Conservation (phyloP, 2,329 filamentous ascomycete genomes). For the Allantophomopsis cytisporea region DNA sequence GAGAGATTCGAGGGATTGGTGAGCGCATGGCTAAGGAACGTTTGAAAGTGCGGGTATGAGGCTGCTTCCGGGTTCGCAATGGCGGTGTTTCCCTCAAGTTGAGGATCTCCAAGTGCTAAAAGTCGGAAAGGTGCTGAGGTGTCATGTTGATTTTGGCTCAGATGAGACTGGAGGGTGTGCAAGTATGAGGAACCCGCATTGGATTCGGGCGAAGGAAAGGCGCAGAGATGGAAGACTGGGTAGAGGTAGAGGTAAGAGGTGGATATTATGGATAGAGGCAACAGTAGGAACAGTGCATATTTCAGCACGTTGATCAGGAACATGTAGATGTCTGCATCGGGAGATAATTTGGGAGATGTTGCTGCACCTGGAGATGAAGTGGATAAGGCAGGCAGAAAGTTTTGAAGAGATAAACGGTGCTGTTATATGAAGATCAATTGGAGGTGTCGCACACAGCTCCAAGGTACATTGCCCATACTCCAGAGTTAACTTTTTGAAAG, state of each 20-base stretch:
- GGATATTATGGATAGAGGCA: conserved; percentile 55
- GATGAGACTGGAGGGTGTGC: conserved; percentile 12
- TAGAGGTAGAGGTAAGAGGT: conserved; percentile 81
- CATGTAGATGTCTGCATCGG: conserved; percentile 14
- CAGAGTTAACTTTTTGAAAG: too few relatives aligned
- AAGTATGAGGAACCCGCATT: conserved; percentile 10
- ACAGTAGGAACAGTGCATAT: conserved; percentile 27
- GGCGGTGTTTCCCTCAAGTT: conserved; percentile 84
- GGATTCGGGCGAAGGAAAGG: conserved; percentile 45
- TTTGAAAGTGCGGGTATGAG: conserved; percentile 36
- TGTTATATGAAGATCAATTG: too few relatives aligned
- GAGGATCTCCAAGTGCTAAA: conserved; percentile 79
- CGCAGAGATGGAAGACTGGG: conserved; percentile 66
- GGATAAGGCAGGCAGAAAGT: too few relatives aligned
- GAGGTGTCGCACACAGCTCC: too few relatives aligned
- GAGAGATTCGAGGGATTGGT: conserved; percentile 27
- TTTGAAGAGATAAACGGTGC: too few relatives aligned
- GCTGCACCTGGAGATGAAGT: too few relatives aligned
- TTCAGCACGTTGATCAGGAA: conserved; percentile 17
- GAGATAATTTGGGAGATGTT: not conserved
- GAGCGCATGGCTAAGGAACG: conserved; percentile 11
- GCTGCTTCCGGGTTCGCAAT: conserved; percentile 47
- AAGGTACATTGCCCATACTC: too few relatives aligned
- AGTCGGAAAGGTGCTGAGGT: conserved; percentile 65
- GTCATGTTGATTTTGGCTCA: conserved; percentile 8